A percentile compares a stretch with the other conserved stretches of the same genome.
phyloP scores from a whole-genome alignment of 129 eudicot species.

The Centrapalus pauciflorus region DNA sequence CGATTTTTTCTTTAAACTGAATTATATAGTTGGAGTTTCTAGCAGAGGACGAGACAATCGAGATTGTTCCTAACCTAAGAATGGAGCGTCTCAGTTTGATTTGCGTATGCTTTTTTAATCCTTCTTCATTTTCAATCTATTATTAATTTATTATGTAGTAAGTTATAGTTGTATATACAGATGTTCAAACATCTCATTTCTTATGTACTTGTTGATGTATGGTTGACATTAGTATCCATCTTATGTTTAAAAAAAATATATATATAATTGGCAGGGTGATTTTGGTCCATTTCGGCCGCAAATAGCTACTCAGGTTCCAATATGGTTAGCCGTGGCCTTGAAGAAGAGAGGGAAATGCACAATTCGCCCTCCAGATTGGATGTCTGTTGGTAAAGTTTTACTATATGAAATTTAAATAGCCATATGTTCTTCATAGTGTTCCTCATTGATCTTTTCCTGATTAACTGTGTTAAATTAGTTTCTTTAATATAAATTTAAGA shows the following conservation, averaged over 20 bases:
- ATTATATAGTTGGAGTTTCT: slow-evolving; percentile 80
- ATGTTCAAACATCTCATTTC: not conserved
- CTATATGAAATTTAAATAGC: not conserved
- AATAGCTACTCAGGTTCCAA: slow-evolving; percentile 74
- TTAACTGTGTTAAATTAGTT: not conserved
- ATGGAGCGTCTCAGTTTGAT: slow-evolving; percentile 80
- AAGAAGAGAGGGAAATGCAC: slow-evolving; percentile 94
- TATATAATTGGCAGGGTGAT: slow-evolving; percentile 54
- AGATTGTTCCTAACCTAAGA: slow-evolving; percentile 76
- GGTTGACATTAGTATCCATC: not conserved
- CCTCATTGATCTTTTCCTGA: not conserved
- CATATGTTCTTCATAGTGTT: not conserved
- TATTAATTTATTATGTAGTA: not conserved
- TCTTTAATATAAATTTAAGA: too few species aligned
- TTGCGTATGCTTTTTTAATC: slow-evolving; percentile 38
- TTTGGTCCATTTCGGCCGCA: slow-evolving; percentile 89
- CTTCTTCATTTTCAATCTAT: not conserved
- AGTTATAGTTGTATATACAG: not conserved
- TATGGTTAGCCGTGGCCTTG: slow-evolving; percentile 93
- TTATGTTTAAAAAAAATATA: not conserved
- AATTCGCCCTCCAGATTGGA: slow-evolving; percentile 91
- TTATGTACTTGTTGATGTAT: not conserved
- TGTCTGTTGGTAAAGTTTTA: slow-evolving; percentile 70
- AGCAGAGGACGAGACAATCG: slow-evolving; percentile 86
- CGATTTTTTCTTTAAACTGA: not conserved